Evolutionary conservation across 2,329 filamentous ascomycete genomes (phyloP).

Genomic region (Fusarium beomiforme): DNA sequence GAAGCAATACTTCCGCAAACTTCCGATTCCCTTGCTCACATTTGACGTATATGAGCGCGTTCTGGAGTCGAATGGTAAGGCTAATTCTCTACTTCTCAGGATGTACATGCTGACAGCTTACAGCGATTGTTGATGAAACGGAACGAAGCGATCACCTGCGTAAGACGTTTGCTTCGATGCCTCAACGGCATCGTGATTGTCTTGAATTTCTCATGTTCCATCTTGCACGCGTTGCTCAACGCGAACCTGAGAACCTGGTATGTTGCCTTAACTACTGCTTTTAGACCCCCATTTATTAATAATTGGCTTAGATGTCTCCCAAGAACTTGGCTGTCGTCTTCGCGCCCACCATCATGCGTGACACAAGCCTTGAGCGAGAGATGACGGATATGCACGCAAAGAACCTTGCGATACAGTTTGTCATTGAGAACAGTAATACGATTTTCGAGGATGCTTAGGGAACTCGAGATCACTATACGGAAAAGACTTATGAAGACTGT

Average conservation of each 20-base stretch:
- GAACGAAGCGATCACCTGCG: conserved; percentile 78
- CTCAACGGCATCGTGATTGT: conserved; percentile 85
- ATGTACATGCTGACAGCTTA: conserved; percentile 35
- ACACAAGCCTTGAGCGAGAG: conserved; percentile 87
- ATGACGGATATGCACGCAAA: conserved; percentile 97
- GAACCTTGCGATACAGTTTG: conserved; percentile 89
- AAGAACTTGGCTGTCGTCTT: conserved; percentile 98
- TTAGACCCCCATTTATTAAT: conserved; percentile 21
- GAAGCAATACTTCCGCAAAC: conserved; percentile 97
- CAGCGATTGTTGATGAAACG: conserved; percentile 71
- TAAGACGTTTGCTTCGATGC: conserved; percentile 80
- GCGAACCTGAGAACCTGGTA: conserved; percentile 86
- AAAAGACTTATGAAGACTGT: conserved; percentile 5
- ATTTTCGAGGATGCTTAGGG: conserved; percentile 71
- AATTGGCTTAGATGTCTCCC: conserved; percentile 79
- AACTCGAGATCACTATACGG: conserved; percentile 13
- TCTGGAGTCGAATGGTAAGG: conserved; percentile 80
- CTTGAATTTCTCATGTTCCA: conserved; percentile 96
- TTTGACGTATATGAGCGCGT: conserved; percentile 92
- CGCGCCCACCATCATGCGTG: conserved; percentile 96
- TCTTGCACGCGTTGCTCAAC: conserved; percentile 83
- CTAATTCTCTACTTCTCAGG: neutral
- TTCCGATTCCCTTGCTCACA: conserved; percentile 89
- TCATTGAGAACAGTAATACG: conserved; percentile 87
- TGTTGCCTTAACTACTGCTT: conserved; percentile 44